Conservation (phyloP, 768 basidiomycete species). For the Mrakia hoshinonis region DNA sequence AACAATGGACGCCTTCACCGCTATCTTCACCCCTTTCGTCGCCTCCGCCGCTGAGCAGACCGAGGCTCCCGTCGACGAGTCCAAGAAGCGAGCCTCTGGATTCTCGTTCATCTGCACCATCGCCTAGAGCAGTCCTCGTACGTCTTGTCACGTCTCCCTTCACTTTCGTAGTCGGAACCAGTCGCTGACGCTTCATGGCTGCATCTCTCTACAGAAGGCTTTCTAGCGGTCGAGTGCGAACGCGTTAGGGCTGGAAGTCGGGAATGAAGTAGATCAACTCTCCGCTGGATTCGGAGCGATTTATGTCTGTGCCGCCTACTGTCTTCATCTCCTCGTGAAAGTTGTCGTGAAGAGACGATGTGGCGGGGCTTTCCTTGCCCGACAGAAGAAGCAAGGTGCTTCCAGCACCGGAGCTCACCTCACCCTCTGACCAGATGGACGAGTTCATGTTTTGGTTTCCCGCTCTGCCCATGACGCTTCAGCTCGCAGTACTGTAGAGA, state of each 20-base stretch:
- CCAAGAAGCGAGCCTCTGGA: not conserved
- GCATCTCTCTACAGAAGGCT: not conserved
- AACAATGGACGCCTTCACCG: conserved; percentile 30
- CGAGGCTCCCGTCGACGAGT: not conserved
- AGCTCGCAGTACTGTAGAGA: no score
- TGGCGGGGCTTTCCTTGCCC: no score
- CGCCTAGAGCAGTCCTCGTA: not conserved
- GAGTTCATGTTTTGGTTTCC: no score
- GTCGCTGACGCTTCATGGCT: not conserved
- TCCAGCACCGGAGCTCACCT: no score
- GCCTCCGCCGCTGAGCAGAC: conserved; percentile 19
- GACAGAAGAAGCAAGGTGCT: no score
- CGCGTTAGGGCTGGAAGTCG: not conserved
- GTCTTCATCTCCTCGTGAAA: not conserved
- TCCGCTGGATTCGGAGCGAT: conserved; percentile 1
- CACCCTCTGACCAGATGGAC: no score
- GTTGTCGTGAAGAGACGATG: no score
- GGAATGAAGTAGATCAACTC: not conserved
- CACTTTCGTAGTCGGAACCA: not conserved
- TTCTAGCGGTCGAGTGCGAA: no score
- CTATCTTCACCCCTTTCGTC: conserved; percentile 30
- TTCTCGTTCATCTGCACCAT: not conserved
- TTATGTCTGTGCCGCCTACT: not conserved
- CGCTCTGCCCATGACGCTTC: no score
- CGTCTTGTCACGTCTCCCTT: not conserved